Evolutionary conservation across 345 rosid genomes (phyloP), one percentile per base, ranked within the genome.

Genomic region (Toxicodendron radicans): DNA sequence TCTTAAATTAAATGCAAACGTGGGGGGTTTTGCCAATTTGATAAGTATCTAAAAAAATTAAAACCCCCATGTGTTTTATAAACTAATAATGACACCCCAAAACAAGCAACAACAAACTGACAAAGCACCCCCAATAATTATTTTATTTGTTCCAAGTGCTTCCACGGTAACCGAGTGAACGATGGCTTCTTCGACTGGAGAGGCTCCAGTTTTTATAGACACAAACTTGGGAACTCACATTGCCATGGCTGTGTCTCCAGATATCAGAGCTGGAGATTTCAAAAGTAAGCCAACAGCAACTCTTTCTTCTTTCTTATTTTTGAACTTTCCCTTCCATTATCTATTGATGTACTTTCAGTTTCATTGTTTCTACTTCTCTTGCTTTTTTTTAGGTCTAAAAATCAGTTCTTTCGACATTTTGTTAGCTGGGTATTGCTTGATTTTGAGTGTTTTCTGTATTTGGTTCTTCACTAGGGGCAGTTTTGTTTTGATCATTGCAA

Each of bases 221-320:
- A 90, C 89, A 13, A 84, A 76, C 85, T 68, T 88, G 64, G 89
- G 83, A 73, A 92, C 93, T 71, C 87, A 80, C 81, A 79, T 92
- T 43, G 92, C 80, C 79, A 64, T 88, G 66, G 68, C 82, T 30
- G 89, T 81, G 76, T 70, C 85, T 75, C 77, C 80, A 6, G 84
- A 84, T 48, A 79, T 84, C 80, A 81, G 83, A 4, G 82, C 84
- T 7, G 72, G 62, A 59, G 87, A 81, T 71, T 84, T 88, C 76
- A 87, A 82, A 79, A 83, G 97, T 88, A 78, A 81, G 78, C 71
- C 59, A 27, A 49, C 46, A 1, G 59, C 11, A 67, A 23, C 23
- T 35, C 46, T 20, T 59, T 64, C 4, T 20, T 7, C n/a, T 48
- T 52, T 21, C 35, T 6, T 18, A 13, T 27, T 24, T 53, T 41